Evolutionary conservation across 2,329 filamentous ascomycete species (phyloP), one percentile per base, ranked within the genome.

Genomic region (Samsoniella hepiali): DNA sequence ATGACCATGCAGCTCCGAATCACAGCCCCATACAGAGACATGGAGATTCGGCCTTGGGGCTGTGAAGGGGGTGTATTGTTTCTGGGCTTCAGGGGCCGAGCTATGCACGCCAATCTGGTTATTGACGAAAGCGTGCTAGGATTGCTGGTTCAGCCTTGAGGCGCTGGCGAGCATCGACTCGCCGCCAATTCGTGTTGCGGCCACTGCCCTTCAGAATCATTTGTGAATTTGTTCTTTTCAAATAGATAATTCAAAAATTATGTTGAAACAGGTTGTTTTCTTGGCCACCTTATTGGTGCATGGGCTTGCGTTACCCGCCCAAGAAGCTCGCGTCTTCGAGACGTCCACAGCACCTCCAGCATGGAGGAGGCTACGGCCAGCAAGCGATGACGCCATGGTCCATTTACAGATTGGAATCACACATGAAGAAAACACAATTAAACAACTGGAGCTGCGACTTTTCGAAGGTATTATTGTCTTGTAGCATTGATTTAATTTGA

Each of bases 381-480:
- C 62, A 13, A 44, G 44, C 27, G 55, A 59, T 34, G 27, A 29
- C 6, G 49, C 62, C 34, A 53, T 1, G 1, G 47, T 63, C 5
- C 55, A 60, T 31, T 38, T 63, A 45, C 51, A 63, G 7, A 60
- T 63, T 17, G 62, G 54, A 9, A 29, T 63, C 3, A 50, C 38
- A 11, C 62, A 63, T 17, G 6, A 63, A 10, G 55, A 58, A 3
- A 3, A 36, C 6, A 3, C 42, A n/a, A n/a, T 49, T 6, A 17
- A 54, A 10, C 44, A 63, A 8, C 22, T 63, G 13, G 40, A 63
- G n/a, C 32, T 45, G 10, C 32, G 62, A 10, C 55, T 63, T n/a
- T 40, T 45, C 13, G 15, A 63, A 54, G 55, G 62, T 59, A 45
- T 7, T 22, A 9, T 29, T 55, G 9, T 3, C 22, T 32, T 22